phyloP scores from a whole-genome alignment of 495 filamentous ascomycete species.

The Amniculicola lignicola region DNA sequence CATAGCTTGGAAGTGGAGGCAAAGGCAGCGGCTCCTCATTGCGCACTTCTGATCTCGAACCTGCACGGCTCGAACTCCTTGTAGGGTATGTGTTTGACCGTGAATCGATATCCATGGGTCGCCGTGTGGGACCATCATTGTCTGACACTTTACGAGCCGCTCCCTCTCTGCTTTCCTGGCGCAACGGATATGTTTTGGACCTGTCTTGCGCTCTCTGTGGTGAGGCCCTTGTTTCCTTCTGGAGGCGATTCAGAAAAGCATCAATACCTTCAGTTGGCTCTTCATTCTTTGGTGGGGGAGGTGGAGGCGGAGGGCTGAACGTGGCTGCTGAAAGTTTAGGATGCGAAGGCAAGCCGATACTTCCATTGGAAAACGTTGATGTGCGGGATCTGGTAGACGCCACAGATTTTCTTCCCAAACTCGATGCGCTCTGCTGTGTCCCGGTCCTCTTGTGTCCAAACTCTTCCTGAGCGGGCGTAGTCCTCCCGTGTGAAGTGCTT shows the following conservation, averaged over 20 bases:
- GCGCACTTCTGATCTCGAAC: slow-evolving; percentile 15
- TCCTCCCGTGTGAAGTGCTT: slow-evolving; percentile 17
- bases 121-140: slow-evolving; percentile 4
- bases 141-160: no score
- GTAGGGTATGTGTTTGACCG: slow-evolving; percentile 16
- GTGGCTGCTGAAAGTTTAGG: slow-evolving; percentile 8
- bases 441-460: slow-evolving; percentile 42
- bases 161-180: slow-evolving; percentile 31
- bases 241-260: slow-evolving; percentile 35
- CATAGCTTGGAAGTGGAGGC: slow-evolving; percentile 52
- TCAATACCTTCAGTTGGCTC: slow-evolving; percentile 34
- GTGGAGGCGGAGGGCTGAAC: slow-evolving; percentile 9
- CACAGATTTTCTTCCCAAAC: slow-evolving; percentile 25
- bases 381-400: slow-evolving; percentile 24
- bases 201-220: slow-evolving; percentile 21
- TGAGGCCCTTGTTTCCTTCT: slow-evolving; percentile 21
- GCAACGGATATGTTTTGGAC: slow-evolving; percentile 33
- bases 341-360: slow-evolving; percentile 11
- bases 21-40: slow-evolving; percentile 30
- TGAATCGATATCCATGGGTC: slow-evolving; percentile 6
- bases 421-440: slow-evolving; percentile 25
- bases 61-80: slow-evolving; percentile 15
- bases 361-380: slow-evolving; percentile 22
- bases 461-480: slow-evolving; percentile 30
- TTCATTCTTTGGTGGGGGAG: slow-evolving; percentile 16